Evolutionary conservation across 805 yeast genomes (phyloP).

Genomic region (Kregervanrija pseudodelftensis): DNA sequence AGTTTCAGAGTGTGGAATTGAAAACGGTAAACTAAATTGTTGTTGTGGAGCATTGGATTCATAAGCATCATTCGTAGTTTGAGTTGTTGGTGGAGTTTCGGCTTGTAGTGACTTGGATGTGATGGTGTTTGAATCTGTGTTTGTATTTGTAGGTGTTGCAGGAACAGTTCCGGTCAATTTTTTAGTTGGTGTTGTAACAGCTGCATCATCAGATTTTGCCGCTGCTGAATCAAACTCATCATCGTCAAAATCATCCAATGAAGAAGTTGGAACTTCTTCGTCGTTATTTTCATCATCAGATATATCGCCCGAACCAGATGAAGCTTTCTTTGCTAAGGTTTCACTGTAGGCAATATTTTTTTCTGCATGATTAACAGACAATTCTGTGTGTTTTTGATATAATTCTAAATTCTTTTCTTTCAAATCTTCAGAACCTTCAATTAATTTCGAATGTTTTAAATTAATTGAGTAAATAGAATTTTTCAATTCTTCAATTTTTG

Average conservation of each 20-base stretch:
- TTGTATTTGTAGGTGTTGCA: slow-evolving; percentile 15
- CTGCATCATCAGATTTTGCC: neutral
- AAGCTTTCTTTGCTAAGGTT: slow-evolving; percentile 23
- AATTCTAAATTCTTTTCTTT: slow-evolving; percentile 36
- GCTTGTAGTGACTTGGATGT: slow-evolving; percentile 8
- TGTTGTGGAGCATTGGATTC: slow-evolving; percentile 8
- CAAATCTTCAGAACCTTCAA: slow-evolving; percentile 15
- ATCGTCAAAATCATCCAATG: slow-evolving; percentile 26
- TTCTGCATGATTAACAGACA: slow-evolving; percentile 26
- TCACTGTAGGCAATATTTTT: slow-evolving; percentile 24
- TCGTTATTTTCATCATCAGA: slow-evolving; percentile 10
- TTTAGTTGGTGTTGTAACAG: slow-evolving; percentile 8
- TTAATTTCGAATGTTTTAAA: slow-evolving; percentile 17
- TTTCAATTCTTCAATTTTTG: slow-evolving; percentile 18
- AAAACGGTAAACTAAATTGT: slow-evolving; percentile 32
- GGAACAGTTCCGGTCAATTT: slow-evolving; percentile 5
- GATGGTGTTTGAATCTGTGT: slow-evolving; percentile 9
- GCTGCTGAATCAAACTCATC: slow-evolving; percentile 10
- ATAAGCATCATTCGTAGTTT: slow-evolving; percentile 32
- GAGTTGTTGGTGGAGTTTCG: slow-evolving; percentile 36
- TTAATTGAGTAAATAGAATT: slow-evolving; percentile 22
- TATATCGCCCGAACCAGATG: slow-evolving; percentile 20
- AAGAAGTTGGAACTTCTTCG: slow-evolving; percentile 28
- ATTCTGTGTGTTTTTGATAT: slow-evolving; percentile 27
- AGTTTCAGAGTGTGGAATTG: slow-evolving; percentile 72